These are phyloP conservation scores for Silybum marianum DNA, from an alignment of 129 eudicot species.

Conservation along the genomic window DNA sequence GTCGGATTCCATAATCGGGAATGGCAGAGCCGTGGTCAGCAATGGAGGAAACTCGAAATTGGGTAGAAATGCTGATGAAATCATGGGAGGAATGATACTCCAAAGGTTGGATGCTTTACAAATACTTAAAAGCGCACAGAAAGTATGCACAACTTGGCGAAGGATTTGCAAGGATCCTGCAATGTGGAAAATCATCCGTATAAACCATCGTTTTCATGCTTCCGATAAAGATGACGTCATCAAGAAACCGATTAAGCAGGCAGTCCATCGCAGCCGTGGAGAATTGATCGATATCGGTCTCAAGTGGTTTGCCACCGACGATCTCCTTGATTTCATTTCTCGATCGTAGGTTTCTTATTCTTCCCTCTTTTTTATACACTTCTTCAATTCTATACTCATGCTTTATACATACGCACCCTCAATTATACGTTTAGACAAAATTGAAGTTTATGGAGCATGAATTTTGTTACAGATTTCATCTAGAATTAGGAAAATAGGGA, in stretches of 20 bases:
- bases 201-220: constrained; percentile 5
- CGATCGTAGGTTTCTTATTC: constrained; percentile 24
- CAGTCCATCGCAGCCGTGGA: constrained; percentile 52
- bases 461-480: not conserved
- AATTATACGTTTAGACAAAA: not conserved
- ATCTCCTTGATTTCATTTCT: constrained; percentile 35
- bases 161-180: constrained; percentile 38
- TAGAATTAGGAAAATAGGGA: not conserved
- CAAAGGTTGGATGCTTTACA: too few relatives aligned
- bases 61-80: too few relatives aligned
- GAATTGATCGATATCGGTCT: constrained; percentile 32
- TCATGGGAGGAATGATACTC: too few relatives aligned
- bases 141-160: constrained; percentile 22
- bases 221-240: not conserved
- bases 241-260: constrained; percentile 34
- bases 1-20: constrained; percentile 29
- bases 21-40: not conserved
- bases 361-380: too few relatives aligned
- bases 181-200: constrained; percentile 36
- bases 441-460: not conserved
- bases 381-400: not conserved
- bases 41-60: too few relatives aligned
- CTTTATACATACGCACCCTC: not conserved
- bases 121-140: too few relatives aligned
- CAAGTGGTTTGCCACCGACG: constrained; percentile 21